phyloP scores from a whole-genome alignment of 495 filamentous ascomycete genomes.

The Xylaria nigripes region DNA sequence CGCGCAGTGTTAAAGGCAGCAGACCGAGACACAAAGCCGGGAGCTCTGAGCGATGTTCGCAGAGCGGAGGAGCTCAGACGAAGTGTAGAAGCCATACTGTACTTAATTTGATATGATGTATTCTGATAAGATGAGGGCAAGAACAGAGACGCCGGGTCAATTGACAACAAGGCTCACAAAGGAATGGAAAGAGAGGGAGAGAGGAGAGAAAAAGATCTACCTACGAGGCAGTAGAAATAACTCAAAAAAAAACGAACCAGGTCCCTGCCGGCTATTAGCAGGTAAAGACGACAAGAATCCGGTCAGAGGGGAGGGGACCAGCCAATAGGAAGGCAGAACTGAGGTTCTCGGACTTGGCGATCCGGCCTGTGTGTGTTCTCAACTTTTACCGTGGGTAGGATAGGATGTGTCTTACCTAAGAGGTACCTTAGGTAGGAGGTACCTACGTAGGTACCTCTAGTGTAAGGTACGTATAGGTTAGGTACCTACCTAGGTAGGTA shows the following conservation, averaged over 20 bases:
- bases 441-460: too few relatives aligned
- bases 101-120: neutral
- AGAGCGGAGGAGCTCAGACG: constrained; percentile 68
- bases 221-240: constrained; percentile 28
- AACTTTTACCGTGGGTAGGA: too few relatives aligned
- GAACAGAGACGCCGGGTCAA: constrained; percentile 3
- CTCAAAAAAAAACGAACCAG: constrained; percentile 9
- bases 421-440: too few relatives aligned
- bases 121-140: too few relatives aligned
- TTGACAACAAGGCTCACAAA: constrained; percentile 21
- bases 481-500: too few relatives aligned
- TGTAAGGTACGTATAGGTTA: too few relatives aligned
- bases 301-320: constrained; percentile 5
- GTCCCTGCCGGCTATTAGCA: neutral
- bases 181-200: constrained; percentile 19
- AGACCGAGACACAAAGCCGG: constrained; percentile 53
- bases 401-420: neutral
- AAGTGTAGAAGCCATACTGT: constrained; percentile 68
- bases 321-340: constrained; percentile 3
- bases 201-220: constrained; percentile 29
- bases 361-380: neutral
- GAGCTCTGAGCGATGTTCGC: constrained; percentile 59
- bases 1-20: constrained; percentile 73
- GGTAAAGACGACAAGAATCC: constrained; percentile 4
- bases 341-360: constrained; percentile 7